phyloP scores from a whole-genome alignment of 352 stramenopile species.

The Stramenopiles sp. region DNA sequence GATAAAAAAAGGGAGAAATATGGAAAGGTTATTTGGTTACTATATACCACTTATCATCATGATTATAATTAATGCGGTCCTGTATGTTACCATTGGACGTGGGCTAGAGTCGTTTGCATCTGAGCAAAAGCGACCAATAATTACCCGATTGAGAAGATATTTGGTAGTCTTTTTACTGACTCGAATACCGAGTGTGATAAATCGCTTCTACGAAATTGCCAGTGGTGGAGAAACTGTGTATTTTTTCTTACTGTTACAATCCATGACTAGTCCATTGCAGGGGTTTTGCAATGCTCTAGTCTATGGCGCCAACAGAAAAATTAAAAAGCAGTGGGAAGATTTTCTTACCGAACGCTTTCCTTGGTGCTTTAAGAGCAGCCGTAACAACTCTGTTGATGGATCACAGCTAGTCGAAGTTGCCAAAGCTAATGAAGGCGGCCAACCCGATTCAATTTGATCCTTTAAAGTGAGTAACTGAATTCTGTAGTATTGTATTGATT shows the following conservation, averaged over 20 bases:
- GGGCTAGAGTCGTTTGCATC: neutral
- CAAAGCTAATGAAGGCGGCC: neutral
- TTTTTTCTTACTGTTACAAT: slow-evolving; percentile 13
- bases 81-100: slow-evolving; percentile 5
- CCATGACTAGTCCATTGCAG: slow-evolving; percentile 14
- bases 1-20: slow-evolving; percentile 13
- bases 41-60: slow-evolving; percentile 16
- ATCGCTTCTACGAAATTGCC: slow-evolving; percentile 14
- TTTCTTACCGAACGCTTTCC: neutral
- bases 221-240: neutral
- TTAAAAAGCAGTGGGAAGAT: neutral
- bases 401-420: neutral
- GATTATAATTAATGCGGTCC: neutral
- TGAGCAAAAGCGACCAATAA: neutral
- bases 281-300: slow-evolving; percentile 19
- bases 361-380: neutral
- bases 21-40: slow-evolving; percentile 13
- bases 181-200: slow-evolving; percentile 11
- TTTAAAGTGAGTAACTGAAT: too few relatives aligned
- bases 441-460: too few relatives aligned
- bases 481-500: too few relatives aligned
- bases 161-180: slow-evolving; percentile 13
- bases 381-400: neutral
- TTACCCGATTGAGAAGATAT: neutral
- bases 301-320: slow-evolving; percentile 14